Conservation (phyloP, 371 early-diverging fungal genomes). For the Mortierella sp. region DNA sequence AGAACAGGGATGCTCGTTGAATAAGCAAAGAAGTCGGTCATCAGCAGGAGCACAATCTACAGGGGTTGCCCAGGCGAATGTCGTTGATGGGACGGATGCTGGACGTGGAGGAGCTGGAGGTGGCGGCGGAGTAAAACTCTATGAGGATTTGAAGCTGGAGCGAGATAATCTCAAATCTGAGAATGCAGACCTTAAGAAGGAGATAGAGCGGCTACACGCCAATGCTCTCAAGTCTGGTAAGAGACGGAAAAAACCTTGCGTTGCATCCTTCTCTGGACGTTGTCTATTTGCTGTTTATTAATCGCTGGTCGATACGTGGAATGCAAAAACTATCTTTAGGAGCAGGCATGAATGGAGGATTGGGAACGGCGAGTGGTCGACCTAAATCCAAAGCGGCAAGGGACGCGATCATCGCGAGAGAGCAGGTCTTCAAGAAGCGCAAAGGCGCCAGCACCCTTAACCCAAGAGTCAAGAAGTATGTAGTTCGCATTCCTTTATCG, state of each 20-base stretch:
- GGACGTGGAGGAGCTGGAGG: neutral
- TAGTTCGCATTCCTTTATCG: neutral
- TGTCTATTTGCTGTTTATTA: neutral
- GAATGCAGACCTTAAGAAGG: constrained; percentile 32
- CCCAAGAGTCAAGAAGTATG: constrained; percentile 48
- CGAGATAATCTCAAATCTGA: constrained; percentile 43
- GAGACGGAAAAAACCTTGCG: neutral
- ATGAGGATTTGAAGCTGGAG: constrained; percentile 43
- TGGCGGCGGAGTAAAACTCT: constrained; percentile 17
- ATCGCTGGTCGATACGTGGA: neutral
- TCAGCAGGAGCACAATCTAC: neutral
- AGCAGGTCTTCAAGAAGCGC: constrained; percentile 48
- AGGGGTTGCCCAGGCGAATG: neutral
- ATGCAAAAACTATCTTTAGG: neutral
- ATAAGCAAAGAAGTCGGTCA: neutral
- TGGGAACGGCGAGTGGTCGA: constrained; percentile 33
- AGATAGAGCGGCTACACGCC: constrained; percentile 42
- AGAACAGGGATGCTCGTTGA: constrained; percentile 30
- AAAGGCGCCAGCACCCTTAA: constrained; percentile 49
- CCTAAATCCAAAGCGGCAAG: constrained; percentile 46
- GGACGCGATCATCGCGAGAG: constrained; percentile 44
- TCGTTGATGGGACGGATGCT: neutral
- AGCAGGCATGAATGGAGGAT: constrained; percentile 11
- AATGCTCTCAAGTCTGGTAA: constrained; percentile 19
- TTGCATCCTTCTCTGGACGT: neutral